Percentiles rank a stretch among this genome's conserved stretches.
Evolutionary conservation across 495 filamentous ascomycete genomes (phyloP).

Genomic region (Entonaema liquescens): DNA sequence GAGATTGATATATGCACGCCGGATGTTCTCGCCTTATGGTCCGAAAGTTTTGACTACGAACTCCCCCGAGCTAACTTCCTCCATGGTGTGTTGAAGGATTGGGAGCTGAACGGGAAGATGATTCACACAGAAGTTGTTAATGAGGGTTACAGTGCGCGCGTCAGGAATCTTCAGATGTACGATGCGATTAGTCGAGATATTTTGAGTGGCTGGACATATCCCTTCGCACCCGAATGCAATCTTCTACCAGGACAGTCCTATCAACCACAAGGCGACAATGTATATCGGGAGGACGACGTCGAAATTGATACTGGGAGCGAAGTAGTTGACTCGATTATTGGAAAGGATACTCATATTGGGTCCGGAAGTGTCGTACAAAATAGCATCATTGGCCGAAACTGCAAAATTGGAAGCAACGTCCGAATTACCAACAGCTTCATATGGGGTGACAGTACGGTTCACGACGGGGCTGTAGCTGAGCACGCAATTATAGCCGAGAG

Average conservation of each 20-base stretch:
- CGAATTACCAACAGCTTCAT: constrained; percentile 82
- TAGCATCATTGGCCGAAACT: constrained; percentile 82
- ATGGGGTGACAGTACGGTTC: constrained; percentile 85
- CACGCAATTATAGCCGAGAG: constrained; percentile 79
- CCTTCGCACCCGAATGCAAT: constrained; percentile 92
- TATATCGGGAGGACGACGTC: constrained; percentile 76
- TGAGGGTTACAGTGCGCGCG: constrained; percentile 82
- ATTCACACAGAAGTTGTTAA: constrained; percentile 89
- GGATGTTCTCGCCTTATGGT: constrained; percentile 93
- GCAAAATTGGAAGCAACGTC: constrained; percentile 85
- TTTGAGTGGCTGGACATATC: constrained; percentile 88
- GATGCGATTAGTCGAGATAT: constrained; percentile 90
- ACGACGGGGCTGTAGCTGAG: constrained; percentile 72
- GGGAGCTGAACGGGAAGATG: constrained; percentile 94
- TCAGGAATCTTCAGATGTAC: constrained; percentile 85
- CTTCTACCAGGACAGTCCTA: constrained; percentile 79
- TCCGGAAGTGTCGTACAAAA: constrained; percentile 71
- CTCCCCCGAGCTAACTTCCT: constrained; percentile 87
- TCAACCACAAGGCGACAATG: constrained; percentile 71
- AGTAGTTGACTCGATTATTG: constrained; percentile 72
- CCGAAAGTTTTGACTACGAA: constrained; percentile 97
- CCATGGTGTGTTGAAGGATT: constrained; percentile 92
- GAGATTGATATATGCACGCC: constrained; percentile 98
- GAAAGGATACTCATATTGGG: constrained; percentile 77
- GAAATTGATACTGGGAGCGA: constrained; percentile 60